A percentile compares a stretch with the other conserved stretches of the same genome.
These are phyloP conservation scores for Peltaster fructicola DNA, from an alignment of 2,329 filamentous ascomycete genomes.

Conservation along the genomic window DNA sequence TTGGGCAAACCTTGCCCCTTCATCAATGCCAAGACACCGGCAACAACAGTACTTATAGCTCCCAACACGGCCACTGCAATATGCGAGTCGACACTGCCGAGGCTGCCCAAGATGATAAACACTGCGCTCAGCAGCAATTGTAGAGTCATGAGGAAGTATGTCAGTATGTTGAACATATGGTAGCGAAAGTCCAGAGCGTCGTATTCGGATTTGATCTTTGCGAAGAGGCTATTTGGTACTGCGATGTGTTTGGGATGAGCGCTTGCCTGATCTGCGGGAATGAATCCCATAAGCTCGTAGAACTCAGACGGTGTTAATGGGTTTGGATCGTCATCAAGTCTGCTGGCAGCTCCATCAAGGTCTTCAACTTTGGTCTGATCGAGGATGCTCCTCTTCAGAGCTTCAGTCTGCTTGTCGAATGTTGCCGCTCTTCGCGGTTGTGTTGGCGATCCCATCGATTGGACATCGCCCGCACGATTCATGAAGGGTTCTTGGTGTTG, in stretches of 20 bases:
- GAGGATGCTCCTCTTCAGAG: constrained; percentile 4
- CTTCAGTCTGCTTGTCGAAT: constrained; percentile 1
- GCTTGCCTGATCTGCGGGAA: constrained; percentile 5
- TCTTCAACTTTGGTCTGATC: constrained; percentile 8
- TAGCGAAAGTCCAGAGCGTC: constrained; percentile 14
- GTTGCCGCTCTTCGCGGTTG: constrained; percentile 5
- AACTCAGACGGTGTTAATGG: constrained; percentile 12
- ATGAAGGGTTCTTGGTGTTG: constrained; percentile 1
- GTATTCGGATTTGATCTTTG: constrained; percentile 7
- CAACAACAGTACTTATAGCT: constrained; percentile 18
- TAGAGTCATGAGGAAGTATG: constrained; percentile 15
- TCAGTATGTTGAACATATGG: constrained; percentile 14
- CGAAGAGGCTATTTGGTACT: constrained; percentile 14
- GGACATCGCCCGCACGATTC: constrained; percentile 1
- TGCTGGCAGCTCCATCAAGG: constrained; percentile 12
- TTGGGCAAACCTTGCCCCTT: constrained; percentile 21
- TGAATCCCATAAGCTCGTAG: constrained; percentile 17
- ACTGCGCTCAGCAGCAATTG: constrained; percentile 19
- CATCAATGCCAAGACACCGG: constrained; percentile 18
- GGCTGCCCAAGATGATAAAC: constrained; percentile 19
- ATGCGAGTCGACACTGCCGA: constrained; percentile 12
- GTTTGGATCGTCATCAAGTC: constrained; percentile 10
- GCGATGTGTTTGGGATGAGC: constrained; percentile 12
- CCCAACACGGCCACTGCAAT: constrained; percentile 16
- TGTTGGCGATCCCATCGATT: constrained; percentile 3